A percentile compares a stretch with the other conserved stretches of the same genome.
Conservation (phyloP, 2,329 filamentous ascomycete genomes). For the Samsoniella hepiali region DNA sequence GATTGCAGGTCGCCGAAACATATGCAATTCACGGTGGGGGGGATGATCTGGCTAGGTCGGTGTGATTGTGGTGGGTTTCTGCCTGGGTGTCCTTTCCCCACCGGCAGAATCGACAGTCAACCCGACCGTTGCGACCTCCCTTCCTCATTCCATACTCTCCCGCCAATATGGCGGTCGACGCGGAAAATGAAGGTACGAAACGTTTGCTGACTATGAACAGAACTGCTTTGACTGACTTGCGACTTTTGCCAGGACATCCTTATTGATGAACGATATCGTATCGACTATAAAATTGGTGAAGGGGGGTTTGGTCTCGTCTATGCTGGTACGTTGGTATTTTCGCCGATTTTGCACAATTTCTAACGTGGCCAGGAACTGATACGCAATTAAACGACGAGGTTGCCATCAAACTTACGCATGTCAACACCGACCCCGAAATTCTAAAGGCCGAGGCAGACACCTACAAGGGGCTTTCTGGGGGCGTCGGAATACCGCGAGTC, state of each 20-base stretch:
- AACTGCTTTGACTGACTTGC: background rate
- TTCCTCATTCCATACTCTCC: background rate
- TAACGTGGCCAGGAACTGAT: constrained; percentile 23
- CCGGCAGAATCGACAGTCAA: background rate
- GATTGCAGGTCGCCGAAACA: too few relatives aligned
- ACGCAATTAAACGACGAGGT: constrained; percentile 30
- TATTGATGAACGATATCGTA: constrained; percentile 23
- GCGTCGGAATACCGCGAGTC: constrained; percentile 25
- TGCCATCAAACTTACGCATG: constrained; percentile 30
- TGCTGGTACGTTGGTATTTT: constrained; percentile 18
- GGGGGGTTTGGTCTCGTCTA: constrained; percentile 25
- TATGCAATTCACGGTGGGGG: too few relatives aligned
- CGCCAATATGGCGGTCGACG: background rate
- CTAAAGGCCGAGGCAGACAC: constrained; percentile 22
- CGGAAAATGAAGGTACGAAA: background rate
- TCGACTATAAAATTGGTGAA: constrained; percentile 23
- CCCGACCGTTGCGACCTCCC: background rate
- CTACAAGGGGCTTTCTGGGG: constrained; percentile 20
- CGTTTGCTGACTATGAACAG: background rate
- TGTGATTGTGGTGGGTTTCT: too few relatives aligned
- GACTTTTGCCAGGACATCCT: constrained; percentile 20
- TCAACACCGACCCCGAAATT: constrained; percentile 6
- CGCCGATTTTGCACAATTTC: background rate
- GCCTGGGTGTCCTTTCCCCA: too few relatives aligned
- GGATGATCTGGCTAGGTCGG: too few relatives aligned